A percentile compares a stretch with the other conserved stretches of the same genome.
These are phyloP conservation scores for Coemansia asiatica DNA, from an alignment of 192 early-diverging fungal genomes.

Conservation along the genomic window DNA sequence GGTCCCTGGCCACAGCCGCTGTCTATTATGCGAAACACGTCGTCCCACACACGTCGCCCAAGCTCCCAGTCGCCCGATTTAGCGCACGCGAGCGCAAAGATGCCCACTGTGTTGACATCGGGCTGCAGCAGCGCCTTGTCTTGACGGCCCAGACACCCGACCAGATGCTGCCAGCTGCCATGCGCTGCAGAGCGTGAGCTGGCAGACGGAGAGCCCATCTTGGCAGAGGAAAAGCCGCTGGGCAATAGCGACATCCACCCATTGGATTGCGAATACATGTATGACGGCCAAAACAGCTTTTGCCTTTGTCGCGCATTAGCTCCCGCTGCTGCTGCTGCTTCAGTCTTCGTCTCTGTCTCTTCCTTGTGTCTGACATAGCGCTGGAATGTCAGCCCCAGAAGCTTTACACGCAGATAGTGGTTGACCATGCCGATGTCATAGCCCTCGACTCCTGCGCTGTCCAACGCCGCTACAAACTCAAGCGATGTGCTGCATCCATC, in stretches of 20 bases:
- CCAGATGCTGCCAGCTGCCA: conserved; percentile 36
- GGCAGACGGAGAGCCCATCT: background rate
- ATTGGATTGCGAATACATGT: conserved; percentile 36
- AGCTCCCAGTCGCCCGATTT: conserved; percentile 29
- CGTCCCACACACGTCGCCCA: conserved; percentile 41
- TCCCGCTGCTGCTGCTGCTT: background rate
- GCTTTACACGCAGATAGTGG: conserved; percentile 44
- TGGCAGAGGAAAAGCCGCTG: background rate
- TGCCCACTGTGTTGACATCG: conserved; percentile 32
- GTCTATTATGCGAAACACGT: conserved; percentile 9
- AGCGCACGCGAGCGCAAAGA: conserved; percentile 30
- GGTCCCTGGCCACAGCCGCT: background rate
- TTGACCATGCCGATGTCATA: conserved; percentile 43
- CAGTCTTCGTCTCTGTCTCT: background rate
- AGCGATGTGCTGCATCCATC: conserved; percentile 10
- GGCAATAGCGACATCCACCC: conserved; percentile 10
- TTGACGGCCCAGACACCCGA: background rate
- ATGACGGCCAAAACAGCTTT: conserved; percentile 48
- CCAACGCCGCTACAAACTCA: conserved; percentile 21
- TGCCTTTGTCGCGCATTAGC: background rate
- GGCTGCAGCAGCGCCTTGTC: conserved; percentile 20
- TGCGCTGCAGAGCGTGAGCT: conserved; percentile 8
- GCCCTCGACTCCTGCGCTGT: conserved; percentile 21
- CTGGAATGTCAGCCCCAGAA: conserved; percentile 47
- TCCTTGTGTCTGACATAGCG: conserved; percentile 34